These are phyloP conservation scores for Phytophthora colocasiae DNA, from an alignment of 352 stramenopile genomes.

Conservation along the genomic window DNA sequence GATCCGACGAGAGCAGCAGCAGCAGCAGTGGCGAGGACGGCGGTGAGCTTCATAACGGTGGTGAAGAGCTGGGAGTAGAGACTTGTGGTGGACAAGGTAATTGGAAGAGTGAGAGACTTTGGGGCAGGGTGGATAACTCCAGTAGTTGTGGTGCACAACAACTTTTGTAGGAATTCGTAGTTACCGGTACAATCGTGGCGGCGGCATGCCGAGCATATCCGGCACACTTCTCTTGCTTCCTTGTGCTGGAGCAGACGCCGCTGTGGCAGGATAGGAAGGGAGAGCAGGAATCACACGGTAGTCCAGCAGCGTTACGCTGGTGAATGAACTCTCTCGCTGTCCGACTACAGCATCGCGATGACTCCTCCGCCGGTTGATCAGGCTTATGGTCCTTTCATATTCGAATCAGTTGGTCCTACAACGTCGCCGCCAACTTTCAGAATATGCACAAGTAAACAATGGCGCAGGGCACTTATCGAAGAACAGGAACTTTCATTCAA, in stretches of 20 bases:
- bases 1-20: conserved; percentile 13
- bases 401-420: no score
- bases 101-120: not conserved
- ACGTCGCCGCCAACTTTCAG: no score
- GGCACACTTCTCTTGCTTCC: conserved; percentile 2
- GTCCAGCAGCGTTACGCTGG: no score
- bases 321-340: no score
- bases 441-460: not conserved
- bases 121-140: not conserved
- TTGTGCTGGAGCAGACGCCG: not conserved
- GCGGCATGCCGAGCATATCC: conserved; percentile 5
- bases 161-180: no score
- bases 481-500: conserved; percentile 5
- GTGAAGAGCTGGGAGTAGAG: not conserved
- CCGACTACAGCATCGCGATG: no score
- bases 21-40: conserved; percentile 13
- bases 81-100: conserved; percentile 1
- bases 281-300: not conserved
- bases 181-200: not conserved
- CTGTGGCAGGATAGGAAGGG: not conserved
- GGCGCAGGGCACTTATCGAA: not conserved
- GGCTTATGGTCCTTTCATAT: no score
- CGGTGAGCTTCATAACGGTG: conserved; percentile 25
- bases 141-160: no score
- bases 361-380: no score